Evolutionary conservation across 495 filamentous ascomycete species (phyloP), one percentile per base, ranked within the genome.

Genomic region (Trichocladium uniseriatum): DNA sequence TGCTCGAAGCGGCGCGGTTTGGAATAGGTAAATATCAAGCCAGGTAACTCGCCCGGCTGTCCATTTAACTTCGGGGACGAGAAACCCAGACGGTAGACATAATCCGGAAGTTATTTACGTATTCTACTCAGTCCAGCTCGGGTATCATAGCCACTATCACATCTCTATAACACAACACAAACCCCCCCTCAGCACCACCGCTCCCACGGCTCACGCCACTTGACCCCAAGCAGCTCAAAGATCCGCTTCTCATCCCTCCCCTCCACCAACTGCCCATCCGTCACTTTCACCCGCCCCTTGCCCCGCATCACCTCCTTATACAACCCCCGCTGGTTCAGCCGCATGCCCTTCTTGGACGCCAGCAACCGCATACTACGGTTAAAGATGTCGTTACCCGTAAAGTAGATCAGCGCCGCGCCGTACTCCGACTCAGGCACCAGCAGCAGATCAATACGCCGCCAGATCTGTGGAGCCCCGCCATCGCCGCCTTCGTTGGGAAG

Each of bases 331-430:
- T 96, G 90, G 57, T 96, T 96, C 29, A 98, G 58, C 47, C 84
- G 69, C 83, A 94, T 90, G 0, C 81, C 80, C 62, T 88, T 92
- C 71, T 79, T 90, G 27, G 81, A 81, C 20, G 89, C 87, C 40
- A 96, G 69, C 10, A 96, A 65, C 54, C 92, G 67, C 66, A 96
- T 78, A 48, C 86, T 92, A 24, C 91, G 74, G 58, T 98, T 98
- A 70, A 98, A 98, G 42, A 96, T 89, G 59, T 95, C 90, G 57
- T 95, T 94, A 1, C 92, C 92, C 0, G 92, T 96, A 56, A 96
- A 98, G 59, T 98, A 98, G 43, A 98, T 77, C 58, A 96, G 61
- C 1, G 92, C 90, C 1, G 92, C 92, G 3, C 92, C 92, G 35
- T 90, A 71, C 66, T 95, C 82, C 0, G 76, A 72, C 52, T 81